A percentile compares a stretch with the other conserved stretches of the same genome.
Evolutionary conservation across 1,139 yeast species (phyloP).

Genomic region (Kodamaea sp.): DNA sequence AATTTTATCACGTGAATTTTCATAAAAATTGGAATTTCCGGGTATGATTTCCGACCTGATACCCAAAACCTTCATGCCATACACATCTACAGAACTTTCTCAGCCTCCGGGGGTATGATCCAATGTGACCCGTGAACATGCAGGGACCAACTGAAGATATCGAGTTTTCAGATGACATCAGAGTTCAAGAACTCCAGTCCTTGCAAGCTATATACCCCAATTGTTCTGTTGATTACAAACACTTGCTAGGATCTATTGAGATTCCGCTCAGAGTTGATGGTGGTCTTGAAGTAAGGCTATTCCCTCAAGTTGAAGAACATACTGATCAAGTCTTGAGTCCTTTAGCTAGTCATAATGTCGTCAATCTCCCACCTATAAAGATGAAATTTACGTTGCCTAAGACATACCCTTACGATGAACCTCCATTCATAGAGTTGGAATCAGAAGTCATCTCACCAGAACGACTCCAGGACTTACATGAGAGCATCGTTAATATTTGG

Average conservation of each 20-base stretch:
- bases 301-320: neutral
- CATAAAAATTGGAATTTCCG: too few relatives aligned
- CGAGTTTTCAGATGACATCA: slow-evolving; percentile 20
- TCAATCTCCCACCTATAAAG: slow-evolving; percentile 32
- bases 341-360: slow-evolving; percentile 9
- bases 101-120: too few relatives aligned
- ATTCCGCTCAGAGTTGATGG: slow-evolving; percentile 29
- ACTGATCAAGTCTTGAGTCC: too few relatives aligned
- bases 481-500: slow-evolving; percentile 35
- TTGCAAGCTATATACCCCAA: slow-evolving; percentile 55
- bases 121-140: too few relatives aligned
- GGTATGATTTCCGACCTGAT: too few relatives aligned
- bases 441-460: slow-evolving; percentile 23
- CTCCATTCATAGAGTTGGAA: slow-evolving; percentile 28
- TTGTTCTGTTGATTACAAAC: slow-evolving; percentile 20
- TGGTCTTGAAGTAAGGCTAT: slow-evolving; percentile 14
- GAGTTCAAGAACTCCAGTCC: slow-evolving; percentile 47
- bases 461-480: slow-evolving; percentile 15
- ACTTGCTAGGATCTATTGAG: slow-evolving; percentile 23
- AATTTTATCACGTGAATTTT: neutral
- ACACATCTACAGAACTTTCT: too few relatives aligned
- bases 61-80: too few relatives aligned
- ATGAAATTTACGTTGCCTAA: slow-evolving; percentile 30
- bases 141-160: neutral
- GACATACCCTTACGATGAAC: slow-evolving; percentile 27